These are phyloP conservation scores for Crassisporium funariophilum DNA, from an alignment of 768 basidiomycete genomes.

Conservation along the genomic window DNA sequence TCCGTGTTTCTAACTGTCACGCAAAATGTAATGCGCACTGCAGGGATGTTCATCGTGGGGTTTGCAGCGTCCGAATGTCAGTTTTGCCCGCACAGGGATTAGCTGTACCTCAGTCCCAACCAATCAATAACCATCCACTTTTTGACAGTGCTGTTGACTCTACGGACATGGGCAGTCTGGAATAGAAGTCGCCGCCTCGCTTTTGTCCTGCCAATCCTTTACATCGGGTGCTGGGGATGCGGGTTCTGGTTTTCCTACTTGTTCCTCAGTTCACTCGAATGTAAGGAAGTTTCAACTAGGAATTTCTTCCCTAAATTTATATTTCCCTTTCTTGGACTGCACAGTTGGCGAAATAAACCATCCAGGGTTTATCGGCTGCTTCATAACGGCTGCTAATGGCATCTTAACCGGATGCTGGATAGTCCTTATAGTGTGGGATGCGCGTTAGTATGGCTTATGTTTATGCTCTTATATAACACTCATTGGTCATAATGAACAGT, in stretches of 20 bases:
- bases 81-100: no score
- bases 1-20: no score
- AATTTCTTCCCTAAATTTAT: not conserved
- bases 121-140: not conserved
- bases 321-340: constrained; percentile 8
- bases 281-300: not conserved
- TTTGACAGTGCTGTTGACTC: constrained; percentile 20
- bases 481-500: constrained; percentile 6
- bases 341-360: constrained; percentile 9
- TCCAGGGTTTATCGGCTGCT: constrained; percentile 1
- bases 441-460: no score
- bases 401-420: no score
- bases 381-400: no score
- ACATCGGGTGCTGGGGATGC: constrained; percentile 8
- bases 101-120: not conserved
- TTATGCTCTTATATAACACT: no score
- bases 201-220: constrained; percentile 10
- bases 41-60: no score
- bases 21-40: no score
- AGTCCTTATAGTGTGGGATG: constrained; percentile 15
- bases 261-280: constrained; percentile 9
- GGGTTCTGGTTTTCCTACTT: constrained; percentile 10
- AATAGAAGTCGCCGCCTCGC: constrained; percentile 13
- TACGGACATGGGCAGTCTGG: constrained; percentile 26
- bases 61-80: no score